A percentile compares a stretch with the other conserved stretches of the same genome.
phyloP scores from a whole-genome alignment of 208 protist species.

The Acanthamoeba castellanii region DNA sequence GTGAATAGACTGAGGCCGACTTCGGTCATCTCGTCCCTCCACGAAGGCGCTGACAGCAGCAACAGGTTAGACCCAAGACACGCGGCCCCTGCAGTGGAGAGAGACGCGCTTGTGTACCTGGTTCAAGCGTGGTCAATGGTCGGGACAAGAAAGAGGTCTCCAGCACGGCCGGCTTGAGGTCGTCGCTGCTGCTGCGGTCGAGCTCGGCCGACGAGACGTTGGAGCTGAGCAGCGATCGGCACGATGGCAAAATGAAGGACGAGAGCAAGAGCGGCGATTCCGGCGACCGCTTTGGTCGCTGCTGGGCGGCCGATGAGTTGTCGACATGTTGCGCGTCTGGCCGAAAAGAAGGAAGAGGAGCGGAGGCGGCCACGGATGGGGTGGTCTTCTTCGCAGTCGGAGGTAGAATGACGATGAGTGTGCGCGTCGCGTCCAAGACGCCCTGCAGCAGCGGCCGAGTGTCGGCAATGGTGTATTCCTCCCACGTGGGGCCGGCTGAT shows the following conservation, averaged over 20 bases:
- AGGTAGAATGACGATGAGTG: slow-evolving; percentile 23
- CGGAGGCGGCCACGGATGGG: neutral
- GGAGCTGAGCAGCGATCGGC: neutral
- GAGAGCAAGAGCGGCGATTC: slow-evolving; percentile 43
- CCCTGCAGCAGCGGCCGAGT: slow-evolving; percentile 43
- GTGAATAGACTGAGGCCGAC: slow-evolving; percentile 41
- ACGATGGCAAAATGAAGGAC: slow-evolving; percentile 36
- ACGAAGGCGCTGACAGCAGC: neutral
- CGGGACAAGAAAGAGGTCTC: neutral
- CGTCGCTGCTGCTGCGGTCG: neutral
- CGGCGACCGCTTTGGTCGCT: neutral
- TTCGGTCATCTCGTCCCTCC: slow-evolving; percentile 62
- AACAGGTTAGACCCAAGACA: too few relatives aligned
- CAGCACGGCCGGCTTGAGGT: neutral
- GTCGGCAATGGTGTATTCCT: slow-evolving; percentile 26
- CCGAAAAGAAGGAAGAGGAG: neutral
- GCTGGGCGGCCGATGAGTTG: neutral
- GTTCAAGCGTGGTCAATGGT: neutral
- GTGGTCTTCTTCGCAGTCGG: neutral
- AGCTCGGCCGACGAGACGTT: neutral
- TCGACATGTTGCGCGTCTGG: neutral
- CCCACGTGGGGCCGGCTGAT: neutral
- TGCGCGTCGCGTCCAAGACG: slow-evolving; percentile 3
- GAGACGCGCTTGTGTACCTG: neutral
- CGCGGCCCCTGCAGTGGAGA: too few relatives aligned